These are phyloP conservation scores for Dimargaris xerosporica DNA, from an alignment of 192 early-diverging fungal species.

Conservation along the genomic window DNA sequence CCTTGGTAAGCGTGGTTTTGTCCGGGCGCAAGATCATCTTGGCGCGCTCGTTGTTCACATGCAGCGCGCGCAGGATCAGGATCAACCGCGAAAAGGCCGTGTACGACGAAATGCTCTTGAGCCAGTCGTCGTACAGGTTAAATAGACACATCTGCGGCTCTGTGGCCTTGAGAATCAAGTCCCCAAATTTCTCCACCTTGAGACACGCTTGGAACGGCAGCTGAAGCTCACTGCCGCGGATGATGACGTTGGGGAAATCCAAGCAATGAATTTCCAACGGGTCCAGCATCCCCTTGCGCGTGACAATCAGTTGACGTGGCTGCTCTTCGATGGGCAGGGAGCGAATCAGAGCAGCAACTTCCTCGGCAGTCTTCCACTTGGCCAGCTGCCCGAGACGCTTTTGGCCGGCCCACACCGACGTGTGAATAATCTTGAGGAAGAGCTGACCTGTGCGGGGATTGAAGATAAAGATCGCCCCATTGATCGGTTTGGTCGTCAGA, in stretches of 20 bases:
- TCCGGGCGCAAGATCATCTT: slow-evolving; percentile 94
- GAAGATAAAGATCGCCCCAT: slow-evolving; percentile 98
- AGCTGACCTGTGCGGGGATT: slow-evolving; percentile 97
- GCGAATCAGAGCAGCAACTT: slow-evolving; percentile 97
- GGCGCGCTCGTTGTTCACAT: slow-evolving; percentile 96
- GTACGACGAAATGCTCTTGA: slow-evolving; percentile 84
- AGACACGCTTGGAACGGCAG: slow-evolving; percentile 95
- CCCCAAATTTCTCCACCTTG: slow-evolving; percentile 97
- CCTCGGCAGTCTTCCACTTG: slow-evolving; percentile 99
- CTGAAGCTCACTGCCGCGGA: slow-evolving; percentile 94
- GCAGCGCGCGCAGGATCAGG: slow-evolving; percentile 88
- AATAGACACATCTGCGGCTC: slow-evolving; percentile 93
- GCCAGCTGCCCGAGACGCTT: slow-evolving; percentile 98
- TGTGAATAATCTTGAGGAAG: slow-evolving; percentile 99
- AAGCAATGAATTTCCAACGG: slow-evolving; percentile 79
- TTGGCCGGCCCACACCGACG: slow-evolving; percentile 97
- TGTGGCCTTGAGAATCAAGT: slow-evolving; percentile 93
- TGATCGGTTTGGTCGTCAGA: slow-evolving; percentile 95
- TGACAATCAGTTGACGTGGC: slow-evolving; percentile 98
- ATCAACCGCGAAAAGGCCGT: slow-evolving; percentile 97
- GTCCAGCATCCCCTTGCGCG: slow-evolving; percentile 98
- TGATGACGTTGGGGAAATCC: slow-evolving; percentile 99
- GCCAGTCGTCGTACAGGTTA: slow-evolving; percentile 94
- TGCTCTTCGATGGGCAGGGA: slow-evolving; percentile 98
- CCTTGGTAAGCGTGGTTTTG: slow-evolving; percentile 79